phyloP scores from a whole-genome alignment of 2,329 filamentous ascomycete genomes.

The Xylariaceae sp. region DNA sequence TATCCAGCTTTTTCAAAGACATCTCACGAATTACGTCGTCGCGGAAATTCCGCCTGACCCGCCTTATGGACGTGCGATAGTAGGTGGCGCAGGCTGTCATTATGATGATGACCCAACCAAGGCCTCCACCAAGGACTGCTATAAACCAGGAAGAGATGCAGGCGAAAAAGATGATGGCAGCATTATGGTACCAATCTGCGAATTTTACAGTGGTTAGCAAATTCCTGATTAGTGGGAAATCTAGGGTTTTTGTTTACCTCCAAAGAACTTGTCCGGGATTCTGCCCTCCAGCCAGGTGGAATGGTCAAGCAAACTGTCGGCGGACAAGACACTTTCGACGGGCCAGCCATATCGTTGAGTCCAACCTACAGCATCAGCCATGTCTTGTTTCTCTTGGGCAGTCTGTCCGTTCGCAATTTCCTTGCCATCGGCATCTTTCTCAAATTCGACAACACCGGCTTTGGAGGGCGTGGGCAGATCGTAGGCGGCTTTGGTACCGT shows the following conservation, averaged over 20 bases:
- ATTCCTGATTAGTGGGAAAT: background rate
- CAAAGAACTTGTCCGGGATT: slow-evolving; percentile 85
- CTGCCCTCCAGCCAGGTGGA: slow-evolving; percentile 80
- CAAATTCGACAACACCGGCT: slow-evolving; percentile 58
- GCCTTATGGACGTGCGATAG: slow-evolving; percentile 90
- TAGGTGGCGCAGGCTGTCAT: slow-evolving; percentile 93
- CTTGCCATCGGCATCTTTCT: slow-evolving; percentile 46
- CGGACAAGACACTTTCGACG: slow-evolving; percentile 49
- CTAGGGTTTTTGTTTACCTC: slow-evolving; percentile 51
- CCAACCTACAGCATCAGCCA: slow-evolving; percentile 71
- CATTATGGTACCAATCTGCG: slow-evolving; percentile 95
- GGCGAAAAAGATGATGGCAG: slow-evolving; percentile 88
- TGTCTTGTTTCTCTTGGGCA: slow-evolving; percentile 49
- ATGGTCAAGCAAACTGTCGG: slow-evolving; percentile 76
- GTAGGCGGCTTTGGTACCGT: slow-evolving; percentile 64
- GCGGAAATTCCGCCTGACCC: slow-evolving; percentile 90
- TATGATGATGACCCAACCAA: slow-evolving; percentile 89
- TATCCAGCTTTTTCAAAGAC: slow-evolving; percentile 81
- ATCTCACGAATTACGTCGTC: slow-evolving; percentile 91
- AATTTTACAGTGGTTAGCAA: slow-evolving; percentile 7
- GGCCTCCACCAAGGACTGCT: slow-evolving; percentile 81
- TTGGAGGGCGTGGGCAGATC: slow-evolving; percentile 74
- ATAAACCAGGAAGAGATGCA: slow-evolving; percentile 88
- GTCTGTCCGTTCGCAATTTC: slow-evolving; percentile 45
- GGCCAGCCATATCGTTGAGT: slow-evolving; percentile 77